Percentiles rank a stretch among this genome's conserved stretches.
These are phyloP conservation scores for Epichloe hybrida DNA, from an alignment of 2,329 filamentous ascomycete genomes.

Conservation along the genomic window DNA sequence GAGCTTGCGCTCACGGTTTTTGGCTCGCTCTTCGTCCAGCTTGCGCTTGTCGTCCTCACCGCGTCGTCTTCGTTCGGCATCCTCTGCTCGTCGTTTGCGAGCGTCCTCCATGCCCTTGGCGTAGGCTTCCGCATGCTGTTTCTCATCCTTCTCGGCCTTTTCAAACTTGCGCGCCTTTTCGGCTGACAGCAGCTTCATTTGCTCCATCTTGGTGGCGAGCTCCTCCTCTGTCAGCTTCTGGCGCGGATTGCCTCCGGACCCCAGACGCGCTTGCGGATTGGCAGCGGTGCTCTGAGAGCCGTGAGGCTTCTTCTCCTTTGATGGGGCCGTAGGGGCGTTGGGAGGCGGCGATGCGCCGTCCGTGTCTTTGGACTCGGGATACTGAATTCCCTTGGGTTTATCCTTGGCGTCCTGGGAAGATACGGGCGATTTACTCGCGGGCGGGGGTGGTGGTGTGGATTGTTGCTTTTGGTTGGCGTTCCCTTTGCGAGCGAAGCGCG, in stretches of 20 bases:
- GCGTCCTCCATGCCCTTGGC: slow-evolving; percentile 43
- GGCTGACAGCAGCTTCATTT: slow-evolving; percentile 43
- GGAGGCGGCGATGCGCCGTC: slow-evolving; percentile 12
- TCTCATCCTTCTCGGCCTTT: slow-evolving; percentile 42
- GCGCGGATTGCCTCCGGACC: slow-evolving; percentile 44
- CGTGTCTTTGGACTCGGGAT: neutral
- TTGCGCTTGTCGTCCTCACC: slow-evolving; percentile 37
- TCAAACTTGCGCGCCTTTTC: slow-evolving; percentile 48
- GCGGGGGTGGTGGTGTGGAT: slow-evolving; percentile 6
- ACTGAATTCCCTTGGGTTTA: neutral
- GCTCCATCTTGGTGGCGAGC: slow-evolving; percentile 44
- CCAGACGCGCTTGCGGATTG: slow-evolving; percentile 29
- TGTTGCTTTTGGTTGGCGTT: slow-evolving; percentile 6
- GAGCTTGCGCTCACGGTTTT: slow-evolving; percentile 47
- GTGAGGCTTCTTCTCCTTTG: slow-evolving; percentile 8
- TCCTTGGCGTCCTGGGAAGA: neutral
- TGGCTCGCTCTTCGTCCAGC: slow-evolving; percentile 45
- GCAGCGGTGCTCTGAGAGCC: slow-evolving; percentile 17
- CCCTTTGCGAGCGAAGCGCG: slow-evolving; percentile 7
- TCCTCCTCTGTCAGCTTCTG: slow-evolving; percentile 47
- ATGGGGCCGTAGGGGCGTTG: slow-evolving; percentile 18
- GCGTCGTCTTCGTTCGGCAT: slow-evolving; percentile 36
- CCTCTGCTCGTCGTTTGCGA: slow-evolving; percentile 35
- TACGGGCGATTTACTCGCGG: neutral
- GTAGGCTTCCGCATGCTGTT: slow-evolving; percentile 39